A percentile compares a stretch with the other conserved stretches of the same genome.
These are phyloP conservation scores for Xylariales sp. DNA, from an alignment of 2,329 filamentous ascomycete species.

Conservation along the genomic window DNA sequence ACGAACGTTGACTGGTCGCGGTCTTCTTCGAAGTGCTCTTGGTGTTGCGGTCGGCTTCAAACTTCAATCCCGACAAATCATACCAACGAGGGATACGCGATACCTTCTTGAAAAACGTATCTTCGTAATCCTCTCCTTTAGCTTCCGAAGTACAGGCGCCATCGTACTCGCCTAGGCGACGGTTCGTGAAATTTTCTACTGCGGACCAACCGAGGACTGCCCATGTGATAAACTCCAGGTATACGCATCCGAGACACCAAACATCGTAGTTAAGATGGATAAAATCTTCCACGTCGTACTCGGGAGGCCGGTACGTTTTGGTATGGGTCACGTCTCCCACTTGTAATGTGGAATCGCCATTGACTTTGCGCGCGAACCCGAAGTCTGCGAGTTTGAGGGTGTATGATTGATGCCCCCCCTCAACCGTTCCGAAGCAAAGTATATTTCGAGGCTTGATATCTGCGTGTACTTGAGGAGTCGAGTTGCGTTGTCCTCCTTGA, in stretches of 20 bases:
- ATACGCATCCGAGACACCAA: conserved; percentile 44
- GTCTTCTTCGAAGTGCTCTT: conserved; percentile 1
- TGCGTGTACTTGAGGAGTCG: conserved; percentile 22
- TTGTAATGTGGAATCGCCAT: not conserved
- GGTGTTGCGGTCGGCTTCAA: not conserved
- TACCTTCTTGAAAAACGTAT: conserved; percentile 32
- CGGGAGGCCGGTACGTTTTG: conserved; percentile 37
- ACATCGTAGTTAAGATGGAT: conserved; percentile 37
- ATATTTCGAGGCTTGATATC: conserved; percentile 39
- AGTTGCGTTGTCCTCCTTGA: not conserved
- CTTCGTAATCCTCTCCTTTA: conserved; percentile 12
- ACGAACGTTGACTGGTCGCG: not conserved
- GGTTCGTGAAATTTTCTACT: not conserved
- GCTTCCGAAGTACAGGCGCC: not conserved
- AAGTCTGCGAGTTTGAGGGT: conserved; percentile 37
- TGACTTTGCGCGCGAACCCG: conserved; percentile 20
- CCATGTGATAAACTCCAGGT: conserved; percentile 44
- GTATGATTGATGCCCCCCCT: not conserved
- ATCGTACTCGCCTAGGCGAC: conserved; percentile 6
- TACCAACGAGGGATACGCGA: conserved; percentile 12
- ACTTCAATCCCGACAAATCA: not conserved
- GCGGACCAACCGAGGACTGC: conserved; percentile 12
- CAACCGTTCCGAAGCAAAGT: conserved; percentile 30
- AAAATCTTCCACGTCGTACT: conserved; percentile 16
- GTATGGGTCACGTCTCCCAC: conserved; percentile 15